A percentile compares a stretch with the other conserved stretches of the same genome.
phyloP scores from a whole-genome alignment of 1,284 basidiomycete genomes.

The Ustilago bromivora region DNA sequence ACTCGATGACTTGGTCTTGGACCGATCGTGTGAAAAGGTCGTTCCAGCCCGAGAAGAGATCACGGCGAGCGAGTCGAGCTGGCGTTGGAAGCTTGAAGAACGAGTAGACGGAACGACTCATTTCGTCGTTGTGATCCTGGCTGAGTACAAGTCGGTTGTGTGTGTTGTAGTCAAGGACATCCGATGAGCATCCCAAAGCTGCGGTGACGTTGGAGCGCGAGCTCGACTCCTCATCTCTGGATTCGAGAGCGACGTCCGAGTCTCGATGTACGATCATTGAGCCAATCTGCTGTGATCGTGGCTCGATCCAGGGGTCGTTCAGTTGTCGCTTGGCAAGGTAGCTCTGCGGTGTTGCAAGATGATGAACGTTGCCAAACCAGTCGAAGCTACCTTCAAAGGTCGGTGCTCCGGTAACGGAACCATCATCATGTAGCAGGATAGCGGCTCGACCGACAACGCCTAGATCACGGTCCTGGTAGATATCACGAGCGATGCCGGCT shows the following conservation, averaged over 20 bases:
- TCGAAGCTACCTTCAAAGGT: slow-evolving; percentile 60
- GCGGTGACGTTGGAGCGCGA: slow-evolving; percentile 10
- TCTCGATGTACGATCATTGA: slow-evolving; percentile 56
- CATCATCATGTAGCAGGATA: slow-evolving; percentile 60
- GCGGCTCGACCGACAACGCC: slow-evolving; percentile 60
- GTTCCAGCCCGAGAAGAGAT: slow-evolving; percentile 44
- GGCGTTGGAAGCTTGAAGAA: slow-evolving; percentile 57
- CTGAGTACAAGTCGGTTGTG: slow-evolving; percentile 54
- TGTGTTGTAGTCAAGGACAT: slow-evolving; percentile 55
- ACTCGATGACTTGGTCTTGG: slow-evolving; percentile 27
- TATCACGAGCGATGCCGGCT: slow-evolving; percentile 50
- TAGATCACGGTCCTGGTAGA: slow-evolving; percentile 38
- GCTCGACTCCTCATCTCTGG: slow-evolving; percentile 15
- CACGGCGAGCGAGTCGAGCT: slow-evolving; percentile 38
- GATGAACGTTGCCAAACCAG: slow-evolving; percentile 61
- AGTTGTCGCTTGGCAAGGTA: slow-evolving; percentile 46
- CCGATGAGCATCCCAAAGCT: slow-evolving; percentile 45
- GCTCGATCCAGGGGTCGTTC: slow-evolving; percentile 37
- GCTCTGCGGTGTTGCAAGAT: slow-evolving; percentile 42
- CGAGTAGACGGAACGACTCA: slow-evolving; percentile 47
- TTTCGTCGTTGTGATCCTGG: slow-evolving; percentile 50
- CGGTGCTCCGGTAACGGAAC: slow-evolving; percentile 43
- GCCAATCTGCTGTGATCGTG: slow-evolving; percentile 27
- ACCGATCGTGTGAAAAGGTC: slow-evolving; percentile 22
- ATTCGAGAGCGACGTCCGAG: slow-evolving; percentile 50